Base-by-base conservation (phyloP, 2,329 filamentous ascomycete species). In the Arthrinium phaeospermum region DNA sequence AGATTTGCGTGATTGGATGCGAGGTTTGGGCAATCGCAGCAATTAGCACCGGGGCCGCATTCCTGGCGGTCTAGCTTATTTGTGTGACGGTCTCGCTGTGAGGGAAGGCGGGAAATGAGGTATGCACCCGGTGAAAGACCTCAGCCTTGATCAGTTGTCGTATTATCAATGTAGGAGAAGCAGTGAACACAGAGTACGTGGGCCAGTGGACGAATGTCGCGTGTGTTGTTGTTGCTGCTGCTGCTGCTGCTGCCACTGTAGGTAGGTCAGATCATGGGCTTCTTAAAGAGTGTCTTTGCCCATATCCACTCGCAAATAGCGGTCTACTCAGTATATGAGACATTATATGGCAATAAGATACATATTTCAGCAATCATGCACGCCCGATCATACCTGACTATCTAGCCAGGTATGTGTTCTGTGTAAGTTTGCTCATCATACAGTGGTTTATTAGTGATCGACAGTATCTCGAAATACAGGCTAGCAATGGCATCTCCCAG, bases 271-370 rank as follows among this genome's bases (percentile, higher is more conserved):
- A 41, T 64, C 34, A 41, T 64, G 22, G 12, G 4, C 57, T 41
- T 10, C 7, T 41, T 8, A 64, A 19, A n/a, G n/a, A 64, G 57
- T 41, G 30, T 41, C 57, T 64, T 64, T 14, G 57, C 34, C 34
- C 57, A 64, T 64, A 64, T 41, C 57, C 57, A 64, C 34, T 41
- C 41, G 41, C 34, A 64, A 64, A n/a, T 64, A 64, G 57, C 57
- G 57, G 57, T 64, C 57, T 64, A 41, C 57, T 64, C 57, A 13
- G 19, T 24, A n/a, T 41, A 41, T 41, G 34, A 64, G 30, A 64
- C 57, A 41, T 64, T 22, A n/a, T 41, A 64, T 64, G 34, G 57
- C 57, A 41, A n/a, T 19, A 64, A 10, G 13, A 13, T 13, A 22
- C 10, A 12, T 2, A 14, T n/a, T 64, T 41, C 30, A 24, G 57